Evolutionary conservation across 2,329 filamentous ascomycete genomes (phyloP), one percentile per base, ranked within the genome.

Genomic region (Plectosphaerella cucumerina): DNA sequence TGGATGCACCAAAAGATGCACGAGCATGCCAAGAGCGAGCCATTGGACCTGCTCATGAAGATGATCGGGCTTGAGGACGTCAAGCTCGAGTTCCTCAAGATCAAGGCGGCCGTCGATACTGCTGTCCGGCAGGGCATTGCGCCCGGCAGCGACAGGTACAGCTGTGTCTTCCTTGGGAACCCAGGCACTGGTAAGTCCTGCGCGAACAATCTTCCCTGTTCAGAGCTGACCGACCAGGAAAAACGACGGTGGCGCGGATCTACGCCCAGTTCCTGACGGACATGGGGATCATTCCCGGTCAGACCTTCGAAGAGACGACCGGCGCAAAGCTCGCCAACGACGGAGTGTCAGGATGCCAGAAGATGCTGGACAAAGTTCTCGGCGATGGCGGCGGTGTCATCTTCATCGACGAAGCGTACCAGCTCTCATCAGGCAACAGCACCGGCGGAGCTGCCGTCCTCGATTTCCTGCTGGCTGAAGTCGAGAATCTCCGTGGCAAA

Each of bases 321-420:
- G 89, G 87, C 0, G 81, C 87, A 0, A 73, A 75, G 15, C 73
- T 93, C 0, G 82, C 86, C 0, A 81, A 80, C 44, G 73, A 77
- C 0, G 87, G 86, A 0, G 77, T 89, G 0, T 50, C 68, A 0
- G 81, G 75, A 0, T 81, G 77, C 55, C 75, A 87, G 59, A 74
- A 75, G 12, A 65, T 84, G 0, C 18, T 73, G 0, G 64, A 71
- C 1, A 46, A 60, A 0, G 73, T 92, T 1, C 63, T 82, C 4
- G 71, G 82, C 23, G 56, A 66, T 1, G 83, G 80, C 0, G 88
- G 87, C 0, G 89, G 89, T 0, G 84, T 84, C 0, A 60, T 90
- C 2, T 92, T 93, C 60, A 85, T 93, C 20, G 89, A 93, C 53
- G 88, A 93, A 63, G 87, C 88, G 0, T 91, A 93, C 59, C 87